phyloP scores from a whole-genome alignment of 2,329 filamentous ascomycete genomes.

The Paecilomyces niveus region DNA sequence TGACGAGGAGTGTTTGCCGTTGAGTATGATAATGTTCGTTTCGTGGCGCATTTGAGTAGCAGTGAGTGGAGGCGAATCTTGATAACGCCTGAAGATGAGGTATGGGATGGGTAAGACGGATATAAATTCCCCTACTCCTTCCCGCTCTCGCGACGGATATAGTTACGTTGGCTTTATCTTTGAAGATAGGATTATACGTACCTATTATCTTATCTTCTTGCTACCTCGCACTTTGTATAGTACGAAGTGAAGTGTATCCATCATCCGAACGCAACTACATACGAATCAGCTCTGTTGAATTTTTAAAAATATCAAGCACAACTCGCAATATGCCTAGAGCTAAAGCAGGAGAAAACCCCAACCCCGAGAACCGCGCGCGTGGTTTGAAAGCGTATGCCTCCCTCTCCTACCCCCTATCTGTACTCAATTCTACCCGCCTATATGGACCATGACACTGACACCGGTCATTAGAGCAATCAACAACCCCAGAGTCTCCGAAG shows the following conservation, averaged over 20 bases:
- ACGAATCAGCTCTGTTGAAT: too few relatives aligned
- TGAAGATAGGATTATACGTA: too few relatives aligned
- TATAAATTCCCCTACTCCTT: neutral
- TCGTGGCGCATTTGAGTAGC: neutral
- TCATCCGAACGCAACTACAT: too few relatives aligned
- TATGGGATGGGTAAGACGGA: neutral
- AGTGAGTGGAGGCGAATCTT: neutral
- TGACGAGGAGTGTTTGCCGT: too few relatives aligned
- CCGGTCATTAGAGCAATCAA: slow-evolving; percentile 8
- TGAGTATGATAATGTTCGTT: too few relatives aligned
- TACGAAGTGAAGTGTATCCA: too few relatives aligned
- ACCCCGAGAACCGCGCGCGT: neutral
- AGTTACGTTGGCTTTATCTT: too few relatives aligned
- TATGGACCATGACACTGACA: too few relatives aligned
- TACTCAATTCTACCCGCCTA: too few relatives aligned
- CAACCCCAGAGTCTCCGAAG: slow-evolving; percentile 11
- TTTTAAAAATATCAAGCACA: neutral
- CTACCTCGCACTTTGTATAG: neutral
- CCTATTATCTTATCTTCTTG: neutral
- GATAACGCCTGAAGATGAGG: neutral
- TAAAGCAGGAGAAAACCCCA: too few relatives aligned
- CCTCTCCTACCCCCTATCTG: neutral
- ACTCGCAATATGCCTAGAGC: neutral
- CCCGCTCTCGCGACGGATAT: neutral
- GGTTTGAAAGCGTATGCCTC: neutral